A percentile compares a stretch with the other conserved stretches of the same genome.
phyloP scores from a whole-genome alignment of 371 early-diverging fungal species.

The Nematocida ironsii region DNA sequence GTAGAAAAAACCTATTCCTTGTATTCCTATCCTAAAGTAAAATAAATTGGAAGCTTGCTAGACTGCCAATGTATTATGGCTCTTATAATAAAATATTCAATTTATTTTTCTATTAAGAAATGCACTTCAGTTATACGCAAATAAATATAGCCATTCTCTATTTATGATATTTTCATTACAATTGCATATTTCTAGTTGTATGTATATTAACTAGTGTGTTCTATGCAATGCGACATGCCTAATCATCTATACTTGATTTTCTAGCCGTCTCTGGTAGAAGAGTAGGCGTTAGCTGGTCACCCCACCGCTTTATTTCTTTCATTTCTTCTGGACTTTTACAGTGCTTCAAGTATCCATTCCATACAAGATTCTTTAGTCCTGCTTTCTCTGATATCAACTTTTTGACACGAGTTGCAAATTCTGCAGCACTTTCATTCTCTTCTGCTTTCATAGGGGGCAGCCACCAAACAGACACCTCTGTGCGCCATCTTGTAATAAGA shows the following conservation, averaged over 20 bases:
- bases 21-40: too few species aligned
- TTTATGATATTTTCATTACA: too few species aligned
- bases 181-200: too few species aligned
- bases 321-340: constrained; percentile 68
- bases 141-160: too few species aligned
- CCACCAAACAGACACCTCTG: constrained; percentile 70
- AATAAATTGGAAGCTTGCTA: too few species aligned
- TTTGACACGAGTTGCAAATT: constrained; percentile 73
- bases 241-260: background rate
- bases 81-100: too few species aligned
- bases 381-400: constrained; percentile 72
- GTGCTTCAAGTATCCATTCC: constrained; percentile 75
- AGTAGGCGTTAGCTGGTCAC: constrained; percentile 7
- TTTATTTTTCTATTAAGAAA: too few species aligned
- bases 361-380: constrained; percentile 71
- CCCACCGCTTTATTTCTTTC: constrained; percentile 50
- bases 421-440: constrained; percentile 69
- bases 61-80: too few species aligned
- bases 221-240: too few species aligned
- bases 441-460: constrained; percentile 49
- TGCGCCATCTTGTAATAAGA: constrained; percentile 74
- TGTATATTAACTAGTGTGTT: too few species aligned
- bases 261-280: background rate
- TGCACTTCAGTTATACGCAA: too few species aligned
- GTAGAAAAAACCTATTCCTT: too few species aligned